Evolutionary conservation across 352 stramenopile genomes (phyloP).

Genomic region (Globisporangium irregulare): DNA sequence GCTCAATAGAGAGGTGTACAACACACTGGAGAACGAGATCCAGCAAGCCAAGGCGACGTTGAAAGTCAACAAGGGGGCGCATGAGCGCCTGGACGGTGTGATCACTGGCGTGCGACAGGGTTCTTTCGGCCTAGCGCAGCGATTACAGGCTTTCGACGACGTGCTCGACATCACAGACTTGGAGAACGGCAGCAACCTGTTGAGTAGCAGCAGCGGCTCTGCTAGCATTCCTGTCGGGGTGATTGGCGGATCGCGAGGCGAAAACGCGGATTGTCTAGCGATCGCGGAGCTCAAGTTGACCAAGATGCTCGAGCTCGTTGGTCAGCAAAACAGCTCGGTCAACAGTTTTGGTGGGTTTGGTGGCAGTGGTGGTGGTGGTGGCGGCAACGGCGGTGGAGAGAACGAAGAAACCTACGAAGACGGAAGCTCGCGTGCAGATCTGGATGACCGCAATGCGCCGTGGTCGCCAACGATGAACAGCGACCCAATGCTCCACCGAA

Average conservation of each 20-base stretch:
- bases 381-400: slow-evolving; percentile 12
- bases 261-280: slow-evolving; percentile 55
- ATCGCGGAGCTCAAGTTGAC: slow-evolving; percentile 72
- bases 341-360: slow-evolving; percentile 55
- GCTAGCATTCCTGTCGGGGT: background rate
- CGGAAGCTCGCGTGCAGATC: slow-evolving; percentile 29
- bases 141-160: slow-evolving; percentile 70
- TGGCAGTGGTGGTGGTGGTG: slow-evolving; percentile 8
- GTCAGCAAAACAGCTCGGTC: slow-evolving; percentile 62
- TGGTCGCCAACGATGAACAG: slow-evolving; percentile 73
- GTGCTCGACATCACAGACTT: slow-evolving; percentile 34
- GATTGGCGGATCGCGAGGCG: slow-evolving; percentile 17
- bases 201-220: slow-evolving; percentile 3
- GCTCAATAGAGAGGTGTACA: slow-evolving; percentile 81
- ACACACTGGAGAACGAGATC: slow-evolving; percentile 73
- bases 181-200: slow-evolving; percentile 1
- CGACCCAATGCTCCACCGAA: slow-evolving; percentile 67
- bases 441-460: slow-evolving; percentile 49
- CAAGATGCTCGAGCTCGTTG: slow-evolving; percentile 73
- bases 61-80: slow-evolving; percentile 78
- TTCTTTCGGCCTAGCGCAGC: slow-evolving; percentile 64
- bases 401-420: slow-evolving; percentile 29
- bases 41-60: slow-evolving; percentile 63
- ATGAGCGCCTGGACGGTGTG: slow-evolving; percentile 70
- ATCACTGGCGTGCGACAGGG: slow-evolving; percentile 72